These are phyloP conservation scores for Mycena albidolilacea DNA, from an alignment of 768 basidiomycete genomes.

Conservation along the genomic window DNA sequence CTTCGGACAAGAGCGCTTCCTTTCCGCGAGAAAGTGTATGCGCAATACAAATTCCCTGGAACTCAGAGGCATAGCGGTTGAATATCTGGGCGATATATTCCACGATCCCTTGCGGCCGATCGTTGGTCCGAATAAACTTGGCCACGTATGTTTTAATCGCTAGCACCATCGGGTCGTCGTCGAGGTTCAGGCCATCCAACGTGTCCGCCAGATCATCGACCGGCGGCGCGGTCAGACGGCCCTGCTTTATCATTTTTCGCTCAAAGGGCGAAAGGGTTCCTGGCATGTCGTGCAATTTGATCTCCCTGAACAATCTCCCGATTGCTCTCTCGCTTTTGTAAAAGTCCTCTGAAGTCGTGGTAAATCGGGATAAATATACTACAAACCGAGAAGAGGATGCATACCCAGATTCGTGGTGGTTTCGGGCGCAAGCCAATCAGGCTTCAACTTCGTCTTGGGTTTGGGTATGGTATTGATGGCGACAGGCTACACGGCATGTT, in stretches of 20 bases:
- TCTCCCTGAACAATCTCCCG: conserved; percentile 73
- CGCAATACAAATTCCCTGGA: conserved; percentile 63
- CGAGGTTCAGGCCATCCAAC: conserved; percentile 37
- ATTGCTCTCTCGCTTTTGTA: conserved; percentile 71
- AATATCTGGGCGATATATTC: conserved; percentile 54
- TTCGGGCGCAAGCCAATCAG: conserved; percentile 81
- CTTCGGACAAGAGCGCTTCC: conserved; percentile 66
- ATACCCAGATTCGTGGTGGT: conserved; percentile 51
- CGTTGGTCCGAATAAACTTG: conserved; percentile 49
- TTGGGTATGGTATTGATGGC: conserved; percentile 58
- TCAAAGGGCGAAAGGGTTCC: conserved; percentile 36
- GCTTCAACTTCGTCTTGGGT: conserved; percentile 54
- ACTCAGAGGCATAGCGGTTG: conserved; percentile 59
- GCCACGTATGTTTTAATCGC: conserved; percentile 46
- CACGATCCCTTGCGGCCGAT: conserved; percentile 39
- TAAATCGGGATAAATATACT: neutral
- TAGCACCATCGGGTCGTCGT: conserved; percentile 43
- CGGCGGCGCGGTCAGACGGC: conserved; percentile 31
- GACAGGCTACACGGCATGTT: conserved; percentile 49
- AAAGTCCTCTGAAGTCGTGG: conserved; percentile 47
- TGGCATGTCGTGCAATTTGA: conserved; percentile 63
- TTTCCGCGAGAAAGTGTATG: conserved; percentile 63
- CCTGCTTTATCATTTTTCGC: conserved; percentile 35
- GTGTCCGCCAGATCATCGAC: conserved; percentile 44
- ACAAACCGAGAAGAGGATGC: neutral